Percentiles rank a stretch among this genome's conserved stretches.
phyloP scores from a whole-genome alignment of 2,329 filamentous ascomycete species.

The Podosphaera aphanis region DNA sequence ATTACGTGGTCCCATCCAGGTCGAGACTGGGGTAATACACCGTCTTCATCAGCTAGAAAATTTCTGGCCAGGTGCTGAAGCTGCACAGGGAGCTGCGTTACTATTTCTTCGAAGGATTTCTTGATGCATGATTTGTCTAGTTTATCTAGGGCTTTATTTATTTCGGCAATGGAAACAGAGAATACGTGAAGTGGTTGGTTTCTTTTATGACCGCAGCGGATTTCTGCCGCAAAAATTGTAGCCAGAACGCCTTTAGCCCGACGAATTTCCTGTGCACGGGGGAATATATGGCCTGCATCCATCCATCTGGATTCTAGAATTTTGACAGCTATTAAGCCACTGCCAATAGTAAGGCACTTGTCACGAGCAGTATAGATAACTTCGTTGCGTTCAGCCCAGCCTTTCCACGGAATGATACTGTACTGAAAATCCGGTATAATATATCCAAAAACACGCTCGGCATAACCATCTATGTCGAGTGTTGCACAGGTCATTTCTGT shows the following conservation, averaged over 20 bases:
- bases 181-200: neutral
- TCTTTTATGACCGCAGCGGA: neutral
- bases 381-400: slow-evolving; percentile 1
- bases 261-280: neutral
- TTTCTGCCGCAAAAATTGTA: neutral
- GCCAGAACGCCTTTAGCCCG: neutral
- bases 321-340: neutral
- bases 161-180: neutral
- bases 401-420: neutral
- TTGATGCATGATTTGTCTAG: neutral
- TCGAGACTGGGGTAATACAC: neutral
- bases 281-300: neutral
- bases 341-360: neutral
- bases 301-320: neutral
- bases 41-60: slow-evolving; percentile 1
- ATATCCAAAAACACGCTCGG: neutral
- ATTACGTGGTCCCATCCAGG: neutral
- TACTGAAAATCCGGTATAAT: neutral
- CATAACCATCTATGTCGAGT: no score
- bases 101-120: neutral
- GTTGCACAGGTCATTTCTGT: neutral
- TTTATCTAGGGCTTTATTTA: neutral
- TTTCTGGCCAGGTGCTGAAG: neutral
- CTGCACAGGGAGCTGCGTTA: neutral
- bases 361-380: neutral